A percentile compares a stretch with the other conserved stretches of the same genome.
phyloP scores from a whole-genome alignment of 169 alveolate genomes.

The Cryptosporidium canis region DNA sequence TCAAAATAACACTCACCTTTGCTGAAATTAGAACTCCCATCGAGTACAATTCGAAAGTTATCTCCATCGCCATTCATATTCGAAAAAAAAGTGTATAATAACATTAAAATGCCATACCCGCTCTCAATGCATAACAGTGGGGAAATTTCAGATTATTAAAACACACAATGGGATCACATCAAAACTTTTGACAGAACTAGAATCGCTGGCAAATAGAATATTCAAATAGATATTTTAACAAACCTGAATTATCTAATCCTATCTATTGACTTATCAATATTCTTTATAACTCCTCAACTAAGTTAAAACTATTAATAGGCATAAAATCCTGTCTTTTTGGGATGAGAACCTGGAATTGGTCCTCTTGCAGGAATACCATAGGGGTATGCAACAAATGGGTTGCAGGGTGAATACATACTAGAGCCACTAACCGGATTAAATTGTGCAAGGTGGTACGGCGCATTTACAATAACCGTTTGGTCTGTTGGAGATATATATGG shows the following conservation, averaged over 20 bases:
- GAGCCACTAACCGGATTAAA: slow-evolving; percentile 70
- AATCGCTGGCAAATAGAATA: too few relatives aligned
- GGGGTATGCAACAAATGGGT: slow-evolving; percentile 71
- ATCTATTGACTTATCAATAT: background rate
- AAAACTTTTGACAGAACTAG: too few relatives aligned
- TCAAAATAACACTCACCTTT: background rate
- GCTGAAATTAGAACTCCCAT: background rate
- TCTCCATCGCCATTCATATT: slow-evolving; percentile 6
- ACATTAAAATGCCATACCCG: background rate
- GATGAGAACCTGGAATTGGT: slow-evolving; percentile 69
- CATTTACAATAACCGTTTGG: slow-evolving; percentile 67
- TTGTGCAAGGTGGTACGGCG: slow-evolving; percentile 72
- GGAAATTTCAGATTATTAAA: background rate
- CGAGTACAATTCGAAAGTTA: background rate
- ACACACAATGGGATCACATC: background rate
- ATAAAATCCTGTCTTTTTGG: slow-evolving; percentile 70
- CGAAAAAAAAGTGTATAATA: background rate
- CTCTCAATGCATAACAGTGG: slow-evolving; percentile 29
- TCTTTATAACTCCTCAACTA: background rate
- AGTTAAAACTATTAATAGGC: slow-evolving; percentile 38
- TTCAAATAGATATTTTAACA: background rate
- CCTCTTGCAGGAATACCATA: slow-evolving; percentile 71
- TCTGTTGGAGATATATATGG: slow-evolving; percentile 72
- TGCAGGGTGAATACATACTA: slow-evolving; percentile 69
- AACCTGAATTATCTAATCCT: background rate